These are phyloP conservation scores for Penicillium polonicum DNA, from an alignment of 2,329 filamentous ascomycete genomes.

Conservation along the genomic window DNA sequence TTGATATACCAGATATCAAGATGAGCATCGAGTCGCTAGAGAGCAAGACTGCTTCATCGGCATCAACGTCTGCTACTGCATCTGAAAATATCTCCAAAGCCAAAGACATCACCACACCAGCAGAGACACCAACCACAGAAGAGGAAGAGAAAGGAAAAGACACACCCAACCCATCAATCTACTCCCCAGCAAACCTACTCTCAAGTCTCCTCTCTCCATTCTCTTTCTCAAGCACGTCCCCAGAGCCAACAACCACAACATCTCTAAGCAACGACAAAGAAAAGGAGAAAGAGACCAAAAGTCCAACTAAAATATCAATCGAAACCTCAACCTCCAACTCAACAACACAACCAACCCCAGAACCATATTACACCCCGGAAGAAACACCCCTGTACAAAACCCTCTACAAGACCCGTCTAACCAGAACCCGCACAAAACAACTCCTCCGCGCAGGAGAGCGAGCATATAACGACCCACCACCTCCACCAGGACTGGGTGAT, in stretches of 20 bases:
- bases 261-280: background rate
- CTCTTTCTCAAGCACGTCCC: conserved; percentile 6
- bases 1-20: background rate
- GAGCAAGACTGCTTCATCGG: background rate
- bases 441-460: conserved; percentile 33
- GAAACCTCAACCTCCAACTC: background rate
- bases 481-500: conserved; percentile 32
- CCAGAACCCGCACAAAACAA: conserved; percentile 34
- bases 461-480: conserved; percentile 33
- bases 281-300: background rate
- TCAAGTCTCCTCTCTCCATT: conserved; percentile 13
- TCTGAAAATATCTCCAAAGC: background rate
- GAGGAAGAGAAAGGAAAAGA: background rate
- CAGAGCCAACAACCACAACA: background rate
- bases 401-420: conserved; percentile 30
- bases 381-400: conserved; percentile 30
- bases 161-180: background rate
- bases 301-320: conserved; percentile 2
- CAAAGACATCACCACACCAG: background rate
- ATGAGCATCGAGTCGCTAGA: conserved; percentile 13
- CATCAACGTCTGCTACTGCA: background rate
- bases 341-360: conserved; percentile 4
- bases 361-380: conserved; percentile 26
- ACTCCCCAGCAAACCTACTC: conserved; percentile 7
- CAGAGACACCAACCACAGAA: background rate